Base-by-base conservation (phyloP, 1,139 yeast species). In the Candida mesenterica region DNA sequence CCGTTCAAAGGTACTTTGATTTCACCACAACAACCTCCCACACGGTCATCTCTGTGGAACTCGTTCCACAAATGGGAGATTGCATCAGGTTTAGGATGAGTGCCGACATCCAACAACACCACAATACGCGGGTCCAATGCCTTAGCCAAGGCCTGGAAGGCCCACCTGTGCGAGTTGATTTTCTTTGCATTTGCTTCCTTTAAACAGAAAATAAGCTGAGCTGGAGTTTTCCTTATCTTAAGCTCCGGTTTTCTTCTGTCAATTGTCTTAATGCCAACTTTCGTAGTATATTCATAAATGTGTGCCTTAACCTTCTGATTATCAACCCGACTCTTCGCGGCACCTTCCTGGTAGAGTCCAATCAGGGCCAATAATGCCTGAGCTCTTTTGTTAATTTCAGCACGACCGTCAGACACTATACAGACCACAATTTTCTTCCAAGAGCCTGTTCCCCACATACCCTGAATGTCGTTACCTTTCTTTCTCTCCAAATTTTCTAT, bases 21-120 rank as follows among this genome's bases (percentile, higher is more conserved):
- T 45, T 70, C 76, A 16, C 76, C 76, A 62, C 75, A 70, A 5
- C 75, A 72, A 30, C 76, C 76, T 1, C 75, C 76, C 16, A 70
- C 75, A 39, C 59, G 62, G 12, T 69, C 64, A 41, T 70, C 75
- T 37, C 61, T 55, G 44, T 68, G 73, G 41, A 70, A 70, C 40
- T 69, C 75, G 43, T 69, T 70, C 76, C 76, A 70, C 41, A 70
- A 57, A 43, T 69, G 72, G 44, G 68, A 70, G 38, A 70, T 55
- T 1, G 75, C 60, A 38, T 68, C 67, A 4, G 73, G 74, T 5
- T 63, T 44, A 9, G 76, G 76, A 43, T 69, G 75, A 23, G 76
- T 70, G 40, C 76, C 76, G 26, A 73, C 72, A 54, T 70, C 76
- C 31, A 70, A 56, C 31, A 70, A 59, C 5, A 70, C 58, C 4